phyloP scores from a whole-genome alignment of 2,329 filamentous ascomycete genomes.

The Talaromyces piceae region DNA sequence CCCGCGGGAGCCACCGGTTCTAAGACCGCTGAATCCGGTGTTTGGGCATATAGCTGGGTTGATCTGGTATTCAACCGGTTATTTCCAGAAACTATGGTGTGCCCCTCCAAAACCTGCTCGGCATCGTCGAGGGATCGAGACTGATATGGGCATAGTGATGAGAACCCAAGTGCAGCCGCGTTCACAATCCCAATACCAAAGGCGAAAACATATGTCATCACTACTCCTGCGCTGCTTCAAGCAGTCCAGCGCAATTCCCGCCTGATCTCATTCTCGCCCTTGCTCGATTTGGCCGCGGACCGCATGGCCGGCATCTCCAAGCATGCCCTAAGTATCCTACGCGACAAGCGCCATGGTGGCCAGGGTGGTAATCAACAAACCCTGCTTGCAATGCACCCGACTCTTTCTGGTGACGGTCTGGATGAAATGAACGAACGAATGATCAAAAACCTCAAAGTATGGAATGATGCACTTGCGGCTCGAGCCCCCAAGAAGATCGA shows the following conservation, averaged over 20 bases:
- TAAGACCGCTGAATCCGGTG: slow-evolving; percentile 18
- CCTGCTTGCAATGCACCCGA: slow-evolving; percentile 19
- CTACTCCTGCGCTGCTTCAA: slow-evolving; percentile 17
- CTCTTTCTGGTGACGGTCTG: slow-evolving; percentile 16
- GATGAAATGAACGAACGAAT: slow-evolving; percentile 23
- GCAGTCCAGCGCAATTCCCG: slow-evolving; percentile 19
- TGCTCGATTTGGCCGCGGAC: slow-evolving; percentile 14
- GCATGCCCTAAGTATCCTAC: slow-evolving; percentile 15
- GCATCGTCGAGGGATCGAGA: not conserved
- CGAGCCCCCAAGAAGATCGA: slow-evolving; percentile 13
- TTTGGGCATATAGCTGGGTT: slow-evolving; percentile 22
- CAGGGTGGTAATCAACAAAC: slow-evolving; percentile 13
- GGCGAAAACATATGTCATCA: slow-evolving; percentile 21
- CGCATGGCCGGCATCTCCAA: slow-evolving; percentile 16
- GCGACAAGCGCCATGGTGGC: slow-evolving; percentile 16
- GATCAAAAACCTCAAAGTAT: slow-evolving; percentile 11
- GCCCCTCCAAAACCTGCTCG: not conserved
- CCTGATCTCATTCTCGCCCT: slow-evolving; percentile 18
- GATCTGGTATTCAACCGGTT: slow-evolving; percentile 17
- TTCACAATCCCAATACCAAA: slow-evolving; percentile 20
- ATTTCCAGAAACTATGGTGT: slow-evolving; percentile 18
- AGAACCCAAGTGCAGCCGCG: slow-evolving; percentile 12
- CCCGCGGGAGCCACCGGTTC: slow-evolving; percentile 20
- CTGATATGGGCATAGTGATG: not conserved
- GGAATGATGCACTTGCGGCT: slow-evolving; percentile 15